Evolutionary conservation across 75 land plant genomes (phyloP), one percentile per base, ranked within the genome.

Genomic region (Chamaecyparis obtusa): DNA sequence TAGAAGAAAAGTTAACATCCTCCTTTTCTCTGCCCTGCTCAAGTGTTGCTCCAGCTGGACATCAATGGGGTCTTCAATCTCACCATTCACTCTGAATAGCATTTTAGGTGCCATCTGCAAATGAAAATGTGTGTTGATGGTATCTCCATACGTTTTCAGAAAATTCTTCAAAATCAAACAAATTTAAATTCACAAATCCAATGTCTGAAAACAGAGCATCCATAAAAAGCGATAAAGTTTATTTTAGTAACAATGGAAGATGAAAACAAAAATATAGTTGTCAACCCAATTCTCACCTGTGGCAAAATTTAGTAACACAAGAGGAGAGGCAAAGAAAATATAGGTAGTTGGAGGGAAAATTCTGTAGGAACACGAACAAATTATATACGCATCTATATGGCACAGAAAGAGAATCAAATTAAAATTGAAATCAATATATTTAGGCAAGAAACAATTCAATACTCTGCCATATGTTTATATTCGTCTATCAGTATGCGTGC

Each of bases 241-340:
- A 19, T 60, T 60, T 60, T 19, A 60, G 67, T 21, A 60, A 27
- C 67, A 60, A 60, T 21, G 51, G 51, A 48, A 48, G 51, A 48
- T 48, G 51, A 9, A 46, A 46, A 6, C 48, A 46, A 46, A 46
- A 48, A 60, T n/a, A n/a, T n/a, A n/a, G n/a, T n/a, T n/a, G n/a
- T n/a, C n/a, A n/a, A n/a, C n/a, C n/a, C n/a, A 87, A 74, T 24
- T 49, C 90, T 80, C 60, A 96, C 99, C 94, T 86, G 99, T 97
- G 35, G 95, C 99, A 98, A 87, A 97, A 97, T 30, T 98, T 93
- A 57, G 96, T 95, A 13, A 97, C 99, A 60, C 98, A 87, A 97
- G 93, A 19, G 99, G 98, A 71, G 99, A 97, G 44, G 99, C 99
- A 88, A 97, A 97, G 87, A 97, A 96, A 60, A 97, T 97, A 67